Percentiles rank a stretch among this genome's conserved stretches.
These are phyloP conservation scores for Saccharomycopsis fibuligera DNA, from an alignment of 805 yeast species.

Conservation along the genomic window DNA sequence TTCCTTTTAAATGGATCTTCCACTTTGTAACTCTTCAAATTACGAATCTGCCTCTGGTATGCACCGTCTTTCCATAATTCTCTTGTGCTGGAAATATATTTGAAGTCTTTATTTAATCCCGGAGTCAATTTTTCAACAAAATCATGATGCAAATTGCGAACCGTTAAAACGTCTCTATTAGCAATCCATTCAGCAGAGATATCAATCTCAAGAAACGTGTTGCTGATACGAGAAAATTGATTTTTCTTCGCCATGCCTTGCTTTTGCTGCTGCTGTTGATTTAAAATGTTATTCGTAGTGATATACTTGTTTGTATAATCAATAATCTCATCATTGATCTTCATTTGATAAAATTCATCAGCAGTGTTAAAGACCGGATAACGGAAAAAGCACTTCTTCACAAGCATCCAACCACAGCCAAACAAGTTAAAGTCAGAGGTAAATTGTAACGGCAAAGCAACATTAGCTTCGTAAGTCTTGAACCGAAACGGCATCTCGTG, in stretches of 20 bases:
- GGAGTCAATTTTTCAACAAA: constrained; percentile 33
- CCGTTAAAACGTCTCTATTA: constrained; percentile 31
- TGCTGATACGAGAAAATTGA: constrained; percentile 46
- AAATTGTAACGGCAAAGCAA: constrained; percentile 73
- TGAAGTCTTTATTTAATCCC: constrained; percentile 16
- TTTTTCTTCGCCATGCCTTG: constrained; percentile 18
- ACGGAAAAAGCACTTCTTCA: constrained; percentile 42
- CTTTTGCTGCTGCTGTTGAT: constrained; percentile 18
- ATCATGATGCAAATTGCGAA: constrained; percentile 40
- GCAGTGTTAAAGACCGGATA: constrained; percentile 38
- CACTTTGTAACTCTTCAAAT: constrained; percentile 29
- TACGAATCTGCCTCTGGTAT: constrained; percentile 40
- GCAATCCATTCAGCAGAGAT: constrained; percentile 50
- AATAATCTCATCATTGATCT: constrained; percentile 20
- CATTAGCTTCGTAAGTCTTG: constrained; percentile 72
- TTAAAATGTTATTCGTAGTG: constrained; percentile 3
- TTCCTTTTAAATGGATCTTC: constrained; percentile 20
- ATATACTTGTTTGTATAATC: constrained; percentile 18
- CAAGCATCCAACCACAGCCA: constrained; percentile 74
- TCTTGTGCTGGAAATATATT: constrained; percentile 40
- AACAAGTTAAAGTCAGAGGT: constrained; percentile 74
- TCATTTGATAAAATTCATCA: constrained; percentile 15
- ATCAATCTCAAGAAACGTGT: constrained; percentile 68
- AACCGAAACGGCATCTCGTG: constrained; percentile 32
- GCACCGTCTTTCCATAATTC: constrained; percentile 55